Evolutionary conservation across 2,329 filamentous ascomycete genomes (phyloP).

Genomic region (Ophiostoma sp.): DNA sequence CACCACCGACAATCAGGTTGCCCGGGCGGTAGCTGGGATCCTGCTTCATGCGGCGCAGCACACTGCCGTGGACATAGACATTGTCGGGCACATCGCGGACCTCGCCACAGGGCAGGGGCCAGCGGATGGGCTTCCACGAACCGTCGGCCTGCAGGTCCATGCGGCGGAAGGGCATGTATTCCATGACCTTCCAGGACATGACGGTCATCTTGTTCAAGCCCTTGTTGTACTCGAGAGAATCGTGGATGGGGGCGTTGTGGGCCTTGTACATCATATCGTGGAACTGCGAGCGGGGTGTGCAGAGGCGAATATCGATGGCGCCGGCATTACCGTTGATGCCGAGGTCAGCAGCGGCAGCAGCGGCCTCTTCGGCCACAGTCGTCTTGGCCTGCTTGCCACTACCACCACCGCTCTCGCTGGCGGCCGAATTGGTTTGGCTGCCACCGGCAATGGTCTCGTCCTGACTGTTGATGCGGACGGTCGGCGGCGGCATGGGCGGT

Average conservation of each 20-base stretch:
- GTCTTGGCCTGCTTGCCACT: slow-evolving; percentile 2
- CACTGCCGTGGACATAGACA: slow-evolving; percentile 71
- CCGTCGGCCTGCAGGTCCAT: slow-evolving; percentile 76
- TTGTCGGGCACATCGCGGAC: slow-evolving; percentile 72
- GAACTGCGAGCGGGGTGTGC: slow-evolving; percentile 45
- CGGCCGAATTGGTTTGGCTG: slow-evolving; percentile 27
- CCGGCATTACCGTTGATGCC: slow-evolving; percentile 19
- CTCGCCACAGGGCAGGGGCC: slow-evolving; percentile 77
- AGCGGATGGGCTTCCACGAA: slow-evolving; percentile 76
- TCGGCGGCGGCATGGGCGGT: slow-evolving; percentile 31
- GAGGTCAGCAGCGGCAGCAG: background rate
- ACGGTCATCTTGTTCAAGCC: slow-evolving; percentile 60
- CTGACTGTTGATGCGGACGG: slow-evolving; percentile 40
- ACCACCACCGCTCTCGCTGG: slow-evolving; percentile 22
- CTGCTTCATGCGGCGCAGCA: slow-evolving; percentile 67
- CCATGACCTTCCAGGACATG: slow-evolving; percentile 73
- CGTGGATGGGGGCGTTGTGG: slow-evolving; percentile 61
- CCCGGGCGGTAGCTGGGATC: slow-evolving; percentile 70
- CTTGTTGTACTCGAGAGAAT: slow-evolving; percentile 65
- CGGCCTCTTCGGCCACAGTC: background rate
- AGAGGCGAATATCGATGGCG: slow-evolving; percentile 1
- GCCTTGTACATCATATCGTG: slow-evolving; percentile 60
- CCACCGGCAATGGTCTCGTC: slow-evolving; percentile 30
- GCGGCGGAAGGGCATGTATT: slow-evolving; percentile 75
- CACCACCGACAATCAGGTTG: slow-evolving; percentile 77